Base-by-base conservation (phyloP, 192 early-diverging fungal species). In the Chytriomyces confervae region DNA sequence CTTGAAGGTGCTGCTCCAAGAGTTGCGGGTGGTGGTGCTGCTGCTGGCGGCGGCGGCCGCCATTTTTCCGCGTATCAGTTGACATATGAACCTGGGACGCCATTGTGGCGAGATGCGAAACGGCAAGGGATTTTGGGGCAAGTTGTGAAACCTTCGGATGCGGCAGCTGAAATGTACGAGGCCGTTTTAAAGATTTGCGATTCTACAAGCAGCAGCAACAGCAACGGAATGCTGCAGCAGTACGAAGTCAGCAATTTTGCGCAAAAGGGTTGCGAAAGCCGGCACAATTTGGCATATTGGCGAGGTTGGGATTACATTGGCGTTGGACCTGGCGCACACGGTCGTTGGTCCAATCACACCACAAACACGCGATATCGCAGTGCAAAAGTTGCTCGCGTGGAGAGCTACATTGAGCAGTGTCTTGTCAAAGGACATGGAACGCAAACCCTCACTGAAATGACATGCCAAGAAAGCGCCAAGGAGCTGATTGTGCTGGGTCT, bases 261-360 rank as follows among this genome's bases (percentile, higher is more conserved):
- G 11, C 63, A 46, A 4, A 64, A 7, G 6, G 74, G 62, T 46
- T 36, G 79, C 13, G 76, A 86, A 66, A 79, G 83, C 65, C 23
- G 46, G 29, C 89, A 90, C 72, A 90, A 90, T 75, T 73, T 24
- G 47, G 80, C 80, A 0, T 88, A 88, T 68, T 90, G 89, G 89
- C 78, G 78, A 27, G 86, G 87, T 50, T 75, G 77, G 29, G 82
- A 88, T 62, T 88, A 85, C 76, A 61, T 90, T 7, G 89, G 89
- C 10, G 79, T 90, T 47, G 89, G 89, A 0, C 89, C 89, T 8
- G 88, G 89, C 50, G 89, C 89, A 3, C 89, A 90, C 29, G 87
- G 87, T 20, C 82, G 86, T 9, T 78, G 83, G 63, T 50, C 69
- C 48, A 7, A 69, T 23, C 10, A 60, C 29, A 20, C 6, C 9